phyloP scores from a whole-genome alignment of 495 filamentous ascomycete genomes.

The Penicillium canariense region DNA sequence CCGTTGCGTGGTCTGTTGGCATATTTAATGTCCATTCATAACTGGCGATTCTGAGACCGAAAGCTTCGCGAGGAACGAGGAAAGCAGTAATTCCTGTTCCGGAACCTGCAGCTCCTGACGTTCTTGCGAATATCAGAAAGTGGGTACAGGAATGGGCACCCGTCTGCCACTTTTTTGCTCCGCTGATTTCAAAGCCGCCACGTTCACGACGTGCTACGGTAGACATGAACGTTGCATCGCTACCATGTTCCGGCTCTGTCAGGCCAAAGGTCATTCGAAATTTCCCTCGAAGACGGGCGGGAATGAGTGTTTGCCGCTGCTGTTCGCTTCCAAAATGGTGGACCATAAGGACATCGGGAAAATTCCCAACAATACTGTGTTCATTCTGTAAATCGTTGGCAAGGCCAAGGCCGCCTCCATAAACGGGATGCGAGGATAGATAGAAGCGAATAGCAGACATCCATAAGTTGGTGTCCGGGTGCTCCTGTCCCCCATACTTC shows the following conservation, averaged over 20 bases:
- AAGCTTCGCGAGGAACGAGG: slow-evolving; percentile 46
- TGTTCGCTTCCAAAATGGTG: slow-evolving; percentile 50
- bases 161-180: slow-evolving; percentile 61
- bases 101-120: slow-evolving; percentile 43
- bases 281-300: slow-evolving; percentile 44
- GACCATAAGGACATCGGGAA: slow-evolving; percentile 57
- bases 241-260: slow-evolving; percentile 59
- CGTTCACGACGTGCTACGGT: slow-evolving; percentile 41
- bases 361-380: slow-evolving; percentile 57
- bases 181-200: slow-evolving; percentile 51
- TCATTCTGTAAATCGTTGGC: slow-evolving; percentile 64
- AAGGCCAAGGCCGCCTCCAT: slow-evolving; percentile 50
- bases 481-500: slow-evolving; percentile 50
- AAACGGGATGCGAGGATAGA: slow-evolving; percentile 45
- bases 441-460: slow-evolving; percentile 60
- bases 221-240: slow-evolving; percentile 57
- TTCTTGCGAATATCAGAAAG: slow-evolving; percentile 58
- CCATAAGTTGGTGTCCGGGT: slow-evolving; percentile 52
- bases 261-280: slow-evolving; percentile 56
- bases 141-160: slow-evolving; percentile 58
- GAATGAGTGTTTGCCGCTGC: slow-evolving; percentile 51
- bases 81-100: slow-evolving; percentile 57
- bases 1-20: slow-evolving; percentile 59
- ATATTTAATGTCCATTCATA: slow-evolving; percentile 64
- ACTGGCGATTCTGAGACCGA: slow-evolving; percentile 46